phyloP scores from a whole-genome alignment of 495 filamentous ascomycete genomes.

The Penicillium herquei region DNA sequence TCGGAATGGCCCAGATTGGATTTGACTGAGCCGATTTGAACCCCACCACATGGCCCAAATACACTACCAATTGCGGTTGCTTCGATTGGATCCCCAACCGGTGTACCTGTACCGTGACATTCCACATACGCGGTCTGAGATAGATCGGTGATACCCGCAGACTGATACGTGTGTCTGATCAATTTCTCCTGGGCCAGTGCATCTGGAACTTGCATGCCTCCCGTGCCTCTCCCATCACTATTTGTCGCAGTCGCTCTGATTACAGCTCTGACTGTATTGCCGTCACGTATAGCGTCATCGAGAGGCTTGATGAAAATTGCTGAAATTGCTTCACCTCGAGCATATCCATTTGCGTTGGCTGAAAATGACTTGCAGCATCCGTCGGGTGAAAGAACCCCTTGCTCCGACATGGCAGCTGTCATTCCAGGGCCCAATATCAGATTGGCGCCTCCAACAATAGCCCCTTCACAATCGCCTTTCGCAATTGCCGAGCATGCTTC shows the following conservation, averaged over 20 bases:
- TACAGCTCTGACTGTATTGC: constrained; percentile 40
- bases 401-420: constrained; percentile 27
- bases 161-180: constrained; percentile 35
- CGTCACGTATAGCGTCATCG: constrained; percentile 32
- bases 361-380: constrained; percentile 59
- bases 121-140: constrained; percentile 28
- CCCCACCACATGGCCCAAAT: constrained; percentile 26
- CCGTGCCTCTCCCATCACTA: constrained; percentile 26
- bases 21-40: constrained; percentile 38
- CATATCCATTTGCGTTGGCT: constrained; percentile 61
- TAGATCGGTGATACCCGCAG: constrained; percentile 26
- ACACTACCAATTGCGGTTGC: constrained; percentile 41
- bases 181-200: constrained; percentile 24
- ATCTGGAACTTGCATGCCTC: constrained; percentile 16
- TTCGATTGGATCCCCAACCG: constrained; percentile 42
- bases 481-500: constrained; percentile 34
- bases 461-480: constrained; percentile 36
- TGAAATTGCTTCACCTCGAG: constrained; percentile 54
- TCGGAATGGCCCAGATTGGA: constrained; percentile 54
- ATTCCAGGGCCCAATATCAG: constrained; percentile 38
- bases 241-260: constrained; percentile 40
- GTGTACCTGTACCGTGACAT: constrained; percentile 33
- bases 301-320: constrained; percentile 38
- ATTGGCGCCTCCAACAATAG: constrained; percentile 43
- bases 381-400: constrained; percentile 25